phyloP scores from a whole-genome alignment of 202 grass and related monocot genomes.

The Schoenoplectus triqueter region DNA sequence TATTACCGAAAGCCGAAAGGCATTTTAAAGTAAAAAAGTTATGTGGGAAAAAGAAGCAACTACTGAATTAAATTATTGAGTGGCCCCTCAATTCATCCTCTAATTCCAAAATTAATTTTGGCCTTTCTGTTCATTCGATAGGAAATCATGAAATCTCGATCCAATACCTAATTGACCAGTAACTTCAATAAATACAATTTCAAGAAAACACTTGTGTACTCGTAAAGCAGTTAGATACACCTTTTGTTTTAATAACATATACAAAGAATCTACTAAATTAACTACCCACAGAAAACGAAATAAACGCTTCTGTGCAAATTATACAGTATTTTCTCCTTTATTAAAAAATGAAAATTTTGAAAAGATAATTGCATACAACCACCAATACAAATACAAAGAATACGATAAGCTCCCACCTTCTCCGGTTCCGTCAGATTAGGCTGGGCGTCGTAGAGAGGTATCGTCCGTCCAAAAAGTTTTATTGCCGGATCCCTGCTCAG shows the following conservation, averaged over 20 bases:
- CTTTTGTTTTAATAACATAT: background rate
- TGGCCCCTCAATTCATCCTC: background rate
- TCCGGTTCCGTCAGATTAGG: background rate
- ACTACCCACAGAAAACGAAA: no score
- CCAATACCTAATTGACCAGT: constrained; percentile 10
- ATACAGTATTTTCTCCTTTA: no score
- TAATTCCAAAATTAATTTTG: background rate
- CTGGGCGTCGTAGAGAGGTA: constrained; percentile 38
- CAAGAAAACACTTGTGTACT: background rate
- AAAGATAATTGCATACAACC: background rate
- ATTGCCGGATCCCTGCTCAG: constrained; percentile 52
- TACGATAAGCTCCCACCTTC: constrained; percentile 25
- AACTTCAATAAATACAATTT: background rate
- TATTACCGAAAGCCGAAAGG: constrained; percentile 21
- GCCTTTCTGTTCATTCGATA: background rate
- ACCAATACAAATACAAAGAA: background rate
- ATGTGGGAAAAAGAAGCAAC: background rate
- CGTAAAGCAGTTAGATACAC: background rate
- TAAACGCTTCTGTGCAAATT: no score
- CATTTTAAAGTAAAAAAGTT: constrained; percentile 3
- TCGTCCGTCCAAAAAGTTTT: constrained; percentile 59
- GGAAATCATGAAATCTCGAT: background rate
- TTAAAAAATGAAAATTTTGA: no score
- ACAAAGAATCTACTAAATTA: no score
- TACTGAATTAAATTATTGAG: constrained; percentile 18